Base-by-base conservation (phyloP, 768 basidiomycete genomes). In the Calvatia gigantea region DNA sequence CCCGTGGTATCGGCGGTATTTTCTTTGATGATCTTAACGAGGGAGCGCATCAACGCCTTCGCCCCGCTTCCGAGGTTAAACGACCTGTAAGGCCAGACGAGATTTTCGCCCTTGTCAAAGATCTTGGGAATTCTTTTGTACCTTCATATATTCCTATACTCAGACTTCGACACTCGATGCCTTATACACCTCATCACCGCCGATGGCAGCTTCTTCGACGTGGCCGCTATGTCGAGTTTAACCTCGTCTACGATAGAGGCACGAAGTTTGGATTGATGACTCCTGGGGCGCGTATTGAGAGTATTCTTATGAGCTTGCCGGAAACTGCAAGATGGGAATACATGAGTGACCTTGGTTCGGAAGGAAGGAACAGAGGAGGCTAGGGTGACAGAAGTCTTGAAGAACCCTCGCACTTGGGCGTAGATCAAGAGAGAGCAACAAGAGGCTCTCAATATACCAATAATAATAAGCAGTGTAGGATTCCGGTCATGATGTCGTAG, bases 141-240 rank as follows among this genome's bases (percentile, higher is more conserved):
- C 93, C 91, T 6, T 89, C 93, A 3, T 98, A 98, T 68, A 61
- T 97, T 42, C 96, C 97, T 17, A 89, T 98, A 66, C 76, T 99
- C 39, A 63, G 78, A 54, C 75, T 74, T 32, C 80, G 90, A 9
- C 75, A 77, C 50, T 57, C 65, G 8, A 80, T 78, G 46, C 80
- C 84, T 23, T 83, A 74, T 60, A 82, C 83, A 4, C 85, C 87
- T 3, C 72, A 78, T 28, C 76, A 91, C 58, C 82, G 94, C 45
- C 79, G 95, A 47, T 99, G 97, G 97, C 96, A 98, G 70, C 82
- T 96, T 52, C 63, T 99, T 25, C 79, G 97, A 38, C 77, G 95
- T 23, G 95, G 95, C 1, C 80, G 95, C 59, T 96, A 98, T 65
- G 96, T 96, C 49, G 96, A 99, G 69, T 99, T 94, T 73, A 94